Evolutionary conservation across 2,329 filamentous ascomycete species (phyloP), one percentile per base, ranked within the genome.

Genomic region (Aspergillus pseudonomiae): DNA sequence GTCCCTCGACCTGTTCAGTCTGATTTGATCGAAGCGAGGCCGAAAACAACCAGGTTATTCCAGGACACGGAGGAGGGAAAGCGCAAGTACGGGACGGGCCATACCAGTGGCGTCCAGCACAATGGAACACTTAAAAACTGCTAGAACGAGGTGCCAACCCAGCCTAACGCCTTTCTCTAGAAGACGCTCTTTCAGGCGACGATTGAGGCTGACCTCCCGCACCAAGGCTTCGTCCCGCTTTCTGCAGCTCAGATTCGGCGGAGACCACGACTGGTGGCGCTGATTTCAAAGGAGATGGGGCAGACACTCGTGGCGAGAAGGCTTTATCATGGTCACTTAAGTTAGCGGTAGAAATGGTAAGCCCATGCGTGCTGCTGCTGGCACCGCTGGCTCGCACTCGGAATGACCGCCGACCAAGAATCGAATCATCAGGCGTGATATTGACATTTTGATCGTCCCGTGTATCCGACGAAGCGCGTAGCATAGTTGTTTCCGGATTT

Each of bases 351-450:
- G 69, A 72, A 52, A 74, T 73, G 2, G 67, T 70, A 19, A 78
- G 70, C 6, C 69, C 71, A 41, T 67, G 73, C 39, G 66, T 60
- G 45, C 62, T 68, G 64, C 65, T 67, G 58, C 65, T 75, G n/a
- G 72, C 63, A 24, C 76, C 75, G 57, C 72, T 75, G 21, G 73
- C 70, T 43, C 74, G 71, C 30, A 75, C 74, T 53, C 73, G 71
- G 67, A 76, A 76, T 21, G 77, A 75, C 43, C 71, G 74, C 19
- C 67, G 71, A 56, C 68, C 60, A 50, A 53, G 59, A 52, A 61
- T 60, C 32, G 69, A 59, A 30, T 73, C 71, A 43, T 75, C 68
- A 1, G 68, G 66, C 12, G 70, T 72, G 24, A 68, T 67, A 21
- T 73, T 73, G 48, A 73, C 60, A 61, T 75, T 71, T 26, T 74